Conservation (phyloP, 805 yeast genomes). For the Schwanniomyces occidentalis region DNA sequence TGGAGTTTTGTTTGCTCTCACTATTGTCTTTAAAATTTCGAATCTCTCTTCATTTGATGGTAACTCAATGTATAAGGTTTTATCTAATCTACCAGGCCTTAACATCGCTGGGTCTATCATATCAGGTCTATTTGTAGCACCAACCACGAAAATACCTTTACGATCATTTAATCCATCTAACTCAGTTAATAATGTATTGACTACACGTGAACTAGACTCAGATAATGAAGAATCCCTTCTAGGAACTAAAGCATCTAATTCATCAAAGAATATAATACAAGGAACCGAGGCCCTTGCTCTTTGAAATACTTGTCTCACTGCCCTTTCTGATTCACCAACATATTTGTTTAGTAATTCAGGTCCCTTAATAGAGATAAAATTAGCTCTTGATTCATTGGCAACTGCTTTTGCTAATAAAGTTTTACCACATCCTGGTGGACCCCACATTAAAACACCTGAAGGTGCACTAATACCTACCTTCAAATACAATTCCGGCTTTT, state of each 20-base stretch:
- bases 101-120: constrained; percentile 98
- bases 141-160: constrained; percentile 89
- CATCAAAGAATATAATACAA: constrained; percentile 93
- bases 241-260: constrained; percentile 93
- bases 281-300: constrained; percentile 94
- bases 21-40: constrained; percentile 79
- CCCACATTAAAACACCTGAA: constrained; percentile 97
- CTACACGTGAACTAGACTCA: constrained; percentile 91
- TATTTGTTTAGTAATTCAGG: constrained; percentile 93
- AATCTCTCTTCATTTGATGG: constrained; percentile 77
- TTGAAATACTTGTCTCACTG: constrained; percentile 88
- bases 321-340: constrained; percentile 94
- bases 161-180: constrained; percentile 93
- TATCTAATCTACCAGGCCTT: constrained; percentile 94
- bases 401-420: constrained; percentile 96
- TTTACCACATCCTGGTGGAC: constrained; percentile 99
- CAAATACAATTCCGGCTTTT: constrained; percentile 84
- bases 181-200: constrained; percentile 90
- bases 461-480: constrained; percentile 95
- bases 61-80: constrained; percentile 85
- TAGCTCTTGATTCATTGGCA: constrained; percentile 95
- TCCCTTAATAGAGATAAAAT: constrained; percentile 93
- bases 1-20: constrained; percentile 75
- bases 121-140: constrained; percentile 97
- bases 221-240: constrained; percentile 85